Evolutionary conservation across 1,284 basidiomycete genomes (phyloP), one percentile per base, ranked within the genome.

Genomic region (Hypsizygus ulmarius): DNA sequence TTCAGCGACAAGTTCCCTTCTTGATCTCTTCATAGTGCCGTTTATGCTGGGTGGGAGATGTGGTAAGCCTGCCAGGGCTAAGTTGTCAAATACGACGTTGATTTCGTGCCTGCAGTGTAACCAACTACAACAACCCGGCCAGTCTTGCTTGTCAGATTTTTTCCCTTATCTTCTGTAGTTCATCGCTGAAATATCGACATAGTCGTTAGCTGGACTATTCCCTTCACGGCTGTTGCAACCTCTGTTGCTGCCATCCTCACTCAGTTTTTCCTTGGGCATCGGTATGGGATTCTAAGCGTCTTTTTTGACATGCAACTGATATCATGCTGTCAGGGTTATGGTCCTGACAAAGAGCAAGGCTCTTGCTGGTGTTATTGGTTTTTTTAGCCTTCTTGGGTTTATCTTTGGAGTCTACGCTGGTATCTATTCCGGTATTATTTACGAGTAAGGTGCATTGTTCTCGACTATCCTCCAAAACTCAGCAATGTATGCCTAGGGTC

Each of bases 171-270:
- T 25, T 25, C 7, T 25, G 7, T 25, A 7, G 4, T 7, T 25
- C 21, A 25, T 25, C 21, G 18, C 34, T 46, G 11, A 47, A 12
- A 11, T 15, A 25, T 11, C 39, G 5, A 32, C 48, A 16, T 38
- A 67, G 68, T 62, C 16, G 64, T 68, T 37, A 56, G 63, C 11
- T 71, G 73, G 73, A 69, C 72, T 5, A 68, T 70, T 33, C 62
- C 64, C 0, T 69, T 73, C 53, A 72, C 70, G 0, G 69, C 72
- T 9, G 54, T 68, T 19, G 66, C 67, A 5, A 73, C 70, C 5
- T 63, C 69, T 0, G 54, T 69, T 12, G 67, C 70, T 16, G 71
- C 73, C 2, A 50, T 75, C 16, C 50, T 68, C 5, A 71, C 71
- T 0, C 73, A 75, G 45, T 52, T 60, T 19, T 71, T 72, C 58